These are phyloP conservation scores for Fusarium sp. DNA, from an alignment of 2,329 filamentous ascomycete species.

Conservation along the genomic window DNA sequence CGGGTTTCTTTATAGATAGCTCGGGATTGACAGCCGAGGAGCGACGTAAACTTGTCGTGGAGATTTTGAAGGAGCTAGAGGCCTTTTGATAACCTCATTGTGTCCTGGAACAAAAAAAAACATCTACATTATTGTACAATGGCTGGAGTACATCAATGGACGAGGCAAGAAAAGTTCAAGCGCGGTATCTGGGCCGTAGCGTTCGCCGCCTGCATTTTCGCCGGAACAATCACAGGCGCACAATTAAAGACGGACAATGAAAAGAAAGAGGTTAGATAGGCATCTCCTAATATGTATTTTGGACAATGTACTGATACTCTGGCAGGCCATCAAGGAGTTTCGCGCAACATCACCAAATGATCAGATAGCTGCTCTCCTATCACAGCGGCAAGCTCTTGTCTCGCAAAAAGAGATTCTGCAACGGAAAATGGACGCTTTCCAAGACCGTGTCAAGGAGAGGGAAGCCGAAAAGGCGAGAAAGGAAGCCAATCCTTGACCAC, in stretches of 20 bases:
- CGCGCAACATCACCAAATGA: constrained; percentile 55
- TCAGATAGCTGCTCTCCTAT: constrained; percentile 59
- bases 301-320: not conserved
- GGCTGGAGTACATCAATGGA: constrained; percentile 40
- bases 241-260: constrained; percentile 62
- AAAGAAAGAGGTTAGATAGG: constrained; percentile 54
- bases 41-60: constrained; percentile 37
- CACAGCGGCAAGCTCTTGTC: constrained; percentile 55
- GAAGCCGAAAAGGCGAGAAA: constrained; percentile 46
- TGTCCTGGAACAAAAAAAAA: not conserved
- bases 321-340: constrained; percentile 52
- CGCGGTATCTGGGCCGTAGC: constrained; percentile 56
- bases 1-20: not conserved
- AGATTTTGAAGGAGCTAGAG: constrained; percentile 40
- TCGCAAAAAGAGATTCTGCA: constrained; percentile 55
- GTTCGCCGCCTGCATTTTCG: constrained; percentile 59
- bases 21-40: constrained; percentile 35
- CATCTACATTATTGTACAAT: constrained; percentile 9
- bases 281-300: not conserved
- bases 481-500: constrained; percentile 12
- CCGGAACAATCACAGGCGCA: constrained; percentile 62
- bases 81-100: constrained; percentile 39
- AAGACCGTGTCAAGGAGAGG: constrained; percentile 54
- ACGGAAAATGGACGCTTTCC: constrained; percentile 56
- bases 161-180: constrained; percentile 50